These are phyloP conservation scores for Alternaria solani DNA, from an alignment of 2,329 filamentous ascomycete species.

Conservation along the genomic window DNA sequence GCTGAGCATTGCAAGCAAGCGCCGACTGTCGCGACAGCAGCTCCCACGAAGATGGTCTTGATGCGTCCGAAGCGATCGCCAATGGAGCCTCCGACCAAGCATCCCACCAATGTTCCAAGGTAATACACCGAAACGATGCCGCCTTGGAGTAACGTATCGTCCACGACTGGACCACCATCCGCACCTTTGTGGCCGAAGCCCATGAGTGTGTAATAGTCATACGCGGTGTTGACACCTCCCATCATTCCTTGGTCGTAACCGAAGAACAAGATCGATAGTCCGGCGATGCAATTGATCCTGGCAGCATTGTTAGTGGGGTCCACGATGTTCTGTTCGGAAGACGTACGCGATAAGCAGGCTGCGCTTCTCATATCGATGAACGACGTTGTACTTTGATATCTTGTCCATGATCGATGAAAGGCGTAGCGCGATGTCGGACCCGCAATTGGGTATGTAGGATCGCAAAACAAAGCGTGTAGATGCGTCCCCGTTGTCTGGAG, in stretches of 20 bases:
- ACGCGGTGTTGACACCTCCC: constrained; percentile 45
- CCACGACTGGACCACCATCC: constrained; percentile 33
- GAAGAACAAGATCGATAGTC: constrained; percentile 43
- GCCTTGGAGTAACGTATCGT: constrained; percentile 40
- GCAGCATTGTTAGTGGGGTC: neutral
- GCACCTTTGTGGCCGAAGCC: constrained; percentile 40
- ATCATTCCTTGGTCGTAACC: constrained; percentile 48
- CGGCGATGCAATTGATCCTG: constrained; percentile 42
- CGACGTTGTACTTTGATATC: constrained; percentile 37
- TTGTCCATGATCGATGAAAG: constrained; percentile 28
- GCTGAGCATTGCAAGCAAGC: constrained; percentile 71
- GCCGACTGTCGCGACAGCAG: constrained; percentile 52
- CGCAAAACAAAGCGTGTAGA: neutral
- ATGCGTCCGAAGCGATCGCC: constrained; percentile 39
- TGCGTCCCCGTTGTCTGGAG: neutral
- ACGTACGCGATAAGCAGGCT: constrained; percentile 35
- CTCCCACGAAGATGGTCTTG: constrained; percentile 40
- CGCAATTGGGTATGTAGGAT: neutral
- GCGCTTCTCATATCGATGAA: constrained; percentile 38
- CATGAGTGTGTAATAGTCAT: constrained; percentile 43
- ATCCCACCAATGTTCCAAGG: constrained; percentile 39
- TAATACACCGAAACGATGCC: constrained; percentile 47
- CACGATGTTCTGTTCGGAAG: fast-evolving
- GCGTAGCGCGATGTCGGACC: neutral
- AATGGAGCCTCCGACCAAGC: constrained; percentile 34